Evolutionary conservation across 441 rosid species (phyloP).

Genomic region (Cnidoscolus chayamansa): DNA sequence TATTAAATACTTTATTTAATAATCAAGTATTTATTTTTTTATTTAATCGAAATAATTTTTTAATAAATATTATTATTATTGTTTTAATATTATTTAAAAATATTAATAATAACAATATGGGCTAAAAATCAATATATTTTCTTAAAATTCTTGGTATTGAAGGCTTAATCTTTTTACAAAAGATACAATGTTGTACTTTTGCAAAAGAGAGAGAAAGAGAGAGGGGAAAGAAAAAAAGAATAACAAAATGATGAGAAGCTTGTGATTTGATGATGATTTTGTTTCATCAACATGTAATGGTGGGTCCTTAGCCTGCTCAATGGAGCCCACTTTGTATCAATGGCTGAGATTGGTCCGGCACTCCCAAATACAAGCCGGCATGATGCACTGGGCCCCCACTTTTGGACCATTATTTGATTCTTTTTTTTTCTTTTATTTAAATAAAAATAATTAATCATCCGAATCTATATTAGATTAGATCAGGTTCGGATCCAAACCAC

Average conservation of each 20-base stretch:
- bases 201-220: no score
- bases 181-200: no score
- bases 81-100: no score
- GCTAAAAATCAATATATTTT: no score
- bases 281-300: not conserved
- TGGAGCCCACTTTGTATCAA: not conserved
- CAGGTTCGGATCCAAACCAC: conserved; percentile 51
- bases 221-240: not conserved
- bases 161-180: no score
- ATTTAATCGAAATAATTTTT: no score
- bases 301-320: not conserved
- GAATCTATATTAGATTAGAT: conserved; percentile 22
- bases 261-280: conserved; percentile 14
- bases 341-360: conserved; percentile 36
- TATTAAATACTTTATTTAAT: no score
- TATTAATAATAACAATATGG: no score
- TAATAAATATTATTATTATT: no score
- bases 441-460: conserved; percentile 18
- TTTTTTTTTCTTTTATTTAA: not conserved
- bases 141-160: no score
- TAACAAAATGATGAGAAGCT: not conserved
- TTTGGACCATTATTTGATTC: conserved; percentile 14
- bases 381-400: conserved; percentile 28
- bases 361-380: conserved; percentile 30
- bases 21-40: no score